A percentile compares a stretch with the other conserved stretches of the same genome.
These are phyloP conservation scores for Clitocybe nebularis DNA, from an alignment of 1,284 basidiomycete species.

Conservation along the genomic window DNA sequence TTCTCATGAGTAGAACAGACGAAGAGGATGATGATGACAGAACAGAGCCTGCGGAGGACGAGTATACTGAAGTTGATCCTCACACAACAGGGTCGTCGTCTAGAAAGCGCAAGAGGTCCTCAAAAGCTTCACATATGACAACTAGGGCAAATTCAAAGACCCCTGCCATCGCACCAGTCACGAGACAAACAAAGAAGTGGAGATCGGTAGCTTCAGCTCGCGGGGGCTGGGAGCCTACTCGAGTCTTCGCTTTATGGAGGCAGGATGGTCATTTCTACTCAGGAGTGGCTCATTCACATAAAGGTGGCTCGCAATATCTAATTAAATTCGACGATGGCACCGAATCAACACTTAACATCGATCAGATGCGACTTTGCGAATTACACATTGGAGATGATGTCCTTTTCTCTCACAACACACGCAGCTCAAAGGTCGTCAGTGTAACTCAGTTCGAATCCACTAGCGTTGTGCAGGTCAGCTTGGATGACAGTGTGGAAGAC, in stretches of 20 bases:
- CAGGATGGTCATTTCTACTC: constrained; percentile 57
- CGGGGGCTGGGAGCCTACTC: constrained; percentile 30
- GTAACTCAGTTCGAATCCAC: constrained; percentile 29
- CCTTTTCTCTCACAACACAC: constrained; percentile 26
- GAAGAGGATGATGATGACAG: constrained; percentile 34
- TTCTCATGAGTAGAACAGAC: constrained; percentile 4
- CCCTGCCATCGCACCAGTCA: constrained; percentile 16
- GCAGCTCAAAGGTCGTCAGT: constrained; percentile 29
- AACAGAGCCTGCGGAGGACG: constrained; percentile 44
- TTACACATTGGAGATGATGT: constrained; percentile 56
- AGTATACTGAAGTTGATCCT: constrained; percentile 23
- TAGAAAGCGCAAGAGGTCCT: constrained; percentile 46
- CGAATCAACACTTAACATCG: constrained; percentile 40
- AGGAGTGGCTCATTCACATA: constrained; percentile 44
- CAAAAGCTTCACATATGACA: constrained; percentile 15
- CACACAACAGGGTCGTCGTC: constrained; percentile 25
- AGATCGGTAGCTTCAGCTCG: constrained; percentile 29
- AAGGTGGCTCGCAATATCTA: constrained; percentile 29
- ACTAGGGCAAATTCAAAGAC: constrained; percentile 20
- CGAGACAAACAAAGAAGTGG: constrained; percentile 25
- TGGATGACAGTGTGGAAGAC: constrained; percentile 35
- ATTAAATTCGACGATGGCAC: constrained; percentile 63
- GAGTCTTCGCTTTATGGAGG: constrained; percentile 68
- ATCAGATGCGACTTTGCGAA: constrained; percentile 50
- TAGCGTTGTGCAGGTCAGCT: constrained; percentile 33